Evolutionary conservation across 139 green algal species (phyloP).

Genomic region (Axilococcus clingmanii): DNA sequence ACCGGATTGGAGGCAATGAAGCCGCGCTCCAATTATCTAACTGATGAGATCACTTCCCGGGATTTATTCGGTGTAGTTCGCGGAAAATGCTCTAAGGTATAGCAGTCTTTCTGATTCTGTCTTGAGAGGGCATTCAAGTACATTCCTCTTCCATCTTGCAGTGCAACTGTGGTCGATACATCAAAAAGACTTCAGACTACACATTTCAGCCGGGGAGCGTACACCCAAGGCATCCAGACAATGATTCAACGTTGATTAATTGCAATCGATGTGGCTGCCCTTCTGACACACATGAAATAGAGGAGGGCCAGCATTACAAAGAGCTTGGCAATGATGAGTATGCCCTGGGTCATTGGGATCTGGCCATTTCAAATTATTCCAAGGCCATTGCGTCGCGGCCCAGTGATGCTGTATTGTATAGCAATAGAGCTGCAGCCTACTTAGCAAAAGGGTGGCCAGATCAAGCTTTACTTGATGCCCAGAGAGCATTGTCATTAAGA

Average conservation of each 20-base stretch:
- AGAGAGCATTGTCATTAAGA: constrained; percentile 9
- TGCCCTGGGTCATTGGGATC: constrained; percentile 1
- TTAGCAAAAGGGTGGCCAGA: constrained; percentile 18
- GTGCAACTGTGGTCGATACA: constrained; percentile 12
- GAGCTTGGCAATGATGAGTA: constrained; percentile 25
- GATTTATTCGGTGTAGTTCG: constrained; percentile 9
- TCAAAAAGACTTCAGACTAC: constrained; percentile 5
- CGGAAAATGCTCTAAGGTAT: constrained; percentile 3
- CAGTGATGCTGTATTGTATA: constrained; percentile 9
- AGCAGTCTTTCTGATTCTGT: too few species aligned
- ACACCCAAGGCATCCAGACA: constrained; percentile 16
- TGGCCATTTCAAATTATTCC: constrained; percentile 22
- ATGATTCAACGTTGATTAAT: constrained; percentile 18
- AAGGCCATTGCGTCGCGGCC: constrained; percentile 1
- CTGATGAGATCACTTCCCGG: constrained; percentile 10
- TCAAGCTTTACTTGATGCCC: constrained; percentile 22
- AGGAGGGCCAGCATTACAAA: constrained; percentile 2
- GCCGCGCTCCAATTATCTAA: constrained; percentile 3
- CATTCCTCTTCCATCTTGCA: too few species aligned
- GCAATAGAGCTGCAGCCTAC: constrained; percentile 19
- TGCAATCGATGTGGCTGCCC: constrained; percentile 31
- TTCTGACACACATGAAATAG: constrained; percentile 9
- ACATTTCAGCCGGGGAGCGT: neutral
- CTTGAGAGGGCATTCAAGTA: too few species aligned
- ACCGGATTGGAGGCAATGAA: neutral